Conservation (phyloP, 202 grass and related monocot species). For the Hordeum pubiflorum region DNA sequence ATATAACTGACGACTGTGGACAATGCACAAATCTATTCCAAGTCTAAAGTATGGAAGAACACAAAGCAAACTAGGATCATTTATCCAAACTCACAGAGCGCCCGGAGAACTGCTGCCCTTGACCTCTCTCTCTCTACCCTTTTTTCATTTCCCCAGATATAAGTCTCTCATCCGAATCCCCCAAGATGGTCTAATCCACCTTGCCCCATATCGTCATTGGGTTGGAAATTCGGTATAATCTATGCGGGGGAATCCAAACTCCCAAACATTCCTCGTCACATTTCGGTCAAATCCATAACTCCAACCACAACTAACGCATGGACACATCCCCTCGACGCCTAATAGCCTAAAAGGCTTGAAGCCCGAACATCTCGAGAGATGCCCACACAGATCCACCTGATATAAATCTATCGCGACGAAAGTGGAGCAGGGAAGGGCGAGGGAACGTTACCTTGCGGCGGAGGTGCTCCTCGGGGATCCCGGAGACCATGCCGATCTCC, state of each 20-base stretch:
- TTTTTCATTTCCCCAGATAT: not conserved
- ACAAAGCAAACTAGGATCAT: not conserved
- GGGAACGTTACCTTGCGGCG: conserved; percentile 43
- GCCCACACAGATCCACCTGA: not conserved
- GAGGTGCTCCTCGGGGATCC: conserved; percentile 85
- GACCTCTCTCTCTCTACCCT: not conserved
- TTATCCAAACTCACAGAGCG: not conserved
- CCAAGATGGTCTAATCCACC: not conserved
- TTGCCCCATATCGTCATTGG: not conserved
- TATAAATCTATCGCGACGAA: not conserved
- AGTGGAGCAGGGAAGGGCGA: not conserved
- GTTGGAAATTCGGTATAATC: not conserved
- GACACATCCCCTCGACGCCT: not conserved
- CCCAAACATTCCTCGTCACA: not conserved
- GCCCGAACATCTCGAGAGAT: not conserved
- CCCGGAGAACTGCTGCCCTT: not conserved
- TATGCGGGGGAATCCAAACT: not conserved
- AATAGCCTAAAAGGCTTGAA: not conserved
- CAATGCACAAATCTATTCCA: not conserved
- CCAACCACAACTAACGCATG: not conserved
- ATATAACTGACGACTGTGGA: not conserved
- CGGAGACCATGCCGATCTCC: conserved; percentile 87
- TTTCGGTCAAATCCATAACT: not conserved
- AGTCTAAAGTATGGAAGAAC: not conserved
- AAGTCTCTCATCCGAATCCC: not conserved